These are phyloP conservation scores for Yamadazyma ubonensis DNA, from an alignment of 805 yeast genomes.

Conservation along the genomic window DNA sequence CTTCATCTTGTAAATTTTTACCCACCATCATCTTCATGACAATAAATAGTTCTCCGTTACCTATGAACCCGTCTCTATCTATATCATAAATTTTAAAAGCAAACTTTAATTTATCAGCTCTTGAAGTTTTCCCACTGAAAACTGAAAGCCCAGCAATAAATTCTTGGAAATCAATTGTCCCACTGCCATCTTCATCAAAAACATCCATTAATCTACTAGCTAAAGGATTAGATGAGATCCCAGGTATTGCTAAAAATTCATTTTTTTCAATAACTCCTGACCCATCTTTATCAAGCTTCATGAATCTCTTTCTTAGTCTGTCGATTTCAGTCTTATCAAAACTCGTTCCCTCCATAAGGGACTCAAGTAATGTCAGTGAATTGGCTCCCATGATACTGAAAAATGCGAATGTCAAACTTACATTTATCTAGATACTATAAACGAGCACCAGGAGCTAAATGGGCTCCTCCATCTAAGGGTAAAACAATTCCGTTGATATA, in stretches of 20 bases:
- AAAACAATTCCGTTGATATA: conserved; percentile 67
- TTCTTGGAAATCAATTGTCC: conserved; percentile 93
- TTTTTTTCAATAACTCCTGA: conserved; percentile 88
- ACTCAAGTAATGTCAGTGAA: conserved; percentile 61
- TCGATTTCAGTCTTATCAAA: conserved; percentile 91
- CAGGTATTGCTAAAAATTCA: conserved; percentile 91
- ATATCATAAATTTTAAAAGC: conserved; percentile 94
- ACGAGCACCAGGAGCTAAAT: conserved; percentile 28
- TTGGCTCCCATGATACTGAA: conserved; percentile 52
- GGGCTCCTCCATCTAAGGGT: conserved; percentile 71
- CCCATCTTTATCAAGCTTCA: conserved; percentile 92
- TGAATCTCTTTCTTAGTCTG: conserved; percentile 84
- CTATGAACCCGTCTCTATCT: conserved; percentile 90
- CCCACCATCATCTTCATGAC: conserved; percentile 98
- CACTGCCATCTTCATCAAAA: conserved; percentile 89
- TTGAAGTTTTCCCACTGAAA: conserved; percentile 79
- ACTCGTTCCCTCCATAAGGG: conserved; percentile 76
- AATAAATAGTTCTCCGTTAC: conserved; percentile 90
- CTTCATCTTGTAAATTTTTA: conserved; percentile 76
- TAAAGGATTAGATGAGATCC: conserved; percentile 84
- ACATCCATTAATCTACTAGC: conserved; percentile 90
- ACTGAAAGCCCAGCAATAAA: conserved; percentile 84
- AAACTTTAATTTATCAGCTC: conserved; percentile 78
- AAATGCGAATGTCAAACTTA: conserved; percentile 5
- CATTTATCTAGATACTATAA: conserved; percentile 4